Evolutionary conservation across 495 filamentous ascomycete species (phyloP), one percentile per base, ranked within the genome.

Genomic region (Annulohypoxylon stygium): DNA sequence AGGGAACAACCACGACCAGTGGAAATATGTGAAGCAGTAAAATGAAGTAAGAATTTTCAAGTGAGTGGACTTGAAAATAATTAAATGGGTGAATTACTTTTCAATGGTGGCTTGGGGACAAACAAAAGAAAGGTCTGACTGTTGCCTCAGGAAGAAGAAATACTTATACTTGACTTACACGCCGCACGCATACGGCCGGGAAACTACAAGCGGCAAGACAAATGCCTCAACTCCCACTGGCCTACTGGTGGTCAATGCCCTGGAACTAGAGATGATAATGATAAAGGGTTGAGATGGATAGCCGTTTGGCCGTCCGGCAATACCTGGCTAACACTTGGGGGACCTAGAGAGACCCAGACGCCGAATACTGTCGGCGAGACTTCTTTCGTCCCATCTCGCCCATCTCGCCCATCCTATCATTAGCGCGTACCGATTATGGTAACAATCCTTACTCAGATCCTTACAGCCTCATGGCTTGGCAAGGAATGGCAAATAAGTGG

Each of bases 401-500:
- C 30, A 30, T 6, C 30, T 30, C 6, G 20, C 61, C 14, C 33
- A 43, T 45, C 53, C 57, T 50, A 43, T 55, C 70, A 69, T 55
- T 74, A 74, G 67, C 58, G 65, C 16, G 43, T 37, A 54, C 51
- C 37, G 33, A 59, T 37, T 61, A 33, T 53, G 57, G 62, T 68
- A 60, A 48, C 45, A 63, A 33, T 70, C 53, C 72, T 75, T 75
- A 75, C 67, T 71, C 67, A 75, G 67, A 34, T 4, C 63, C 67
- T 16, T 70, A 75, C 72, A 75, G 72, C 72, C 67, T 75, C 67
- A 70, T 37, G 43, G 45, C 72, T 68, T 70, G 72, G 67, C 59
- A 48, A 53, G 25, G 43, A 41, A 64, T 58, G 64, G 67, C 53
- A 53, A 60, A 61, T 25, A 11, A 45, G 14, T 39, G 41, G 47